Conservation (phyloP, 805 yeast genomes). For the Yarrowia deformans region DNA sequence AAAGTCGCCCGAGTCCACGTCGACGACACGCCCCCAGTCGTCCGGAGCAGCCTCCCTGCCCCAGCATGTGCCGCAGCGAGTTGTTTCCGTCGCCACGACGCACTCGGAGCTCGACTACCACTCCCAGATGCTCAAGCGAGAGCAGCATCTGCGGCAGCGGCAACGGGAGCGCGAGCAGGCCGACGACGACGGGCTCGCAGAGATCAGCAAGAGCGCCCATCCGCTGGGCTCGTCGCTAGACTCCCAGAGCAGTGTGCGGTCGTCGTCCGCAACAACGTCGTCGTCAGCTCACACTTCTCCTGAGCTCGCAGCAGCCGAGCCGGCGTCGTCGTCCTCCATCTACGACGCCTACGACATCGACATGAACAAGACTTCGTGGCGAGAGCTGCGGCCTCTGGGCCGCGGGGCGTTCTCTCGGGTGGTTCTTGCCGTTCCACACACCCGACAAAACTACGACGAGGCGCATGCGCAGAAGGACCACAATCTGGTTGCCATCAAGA, state of each 20-base stretch:
- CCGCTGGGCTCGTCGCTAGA: slow-evolving; percentile 22
- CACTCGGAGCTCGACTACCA: slow-evolving; percentile 21
- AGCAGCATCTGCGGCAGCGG: slow-evolving; percentile 27
- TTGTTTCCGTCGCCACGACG: slow-evolving; percentile 22
- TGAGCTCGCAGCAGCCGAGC: not conserved
- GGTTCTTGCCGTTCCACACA: slow-evolving; percentile 50
- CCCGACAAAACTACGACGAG: slow-evolving; percentile 43
- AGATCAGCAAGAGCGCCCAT: slow-evolving; percentile 34
- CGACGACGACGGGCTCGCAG: slow-evolving; percentile 40
- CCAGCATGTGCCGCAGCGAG: slow-evolving; percentile 32
- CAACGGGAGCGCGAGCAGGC: slow-evolving; percentile 39
- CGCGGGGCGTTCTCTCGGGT: slow-evolving; percentile 55
- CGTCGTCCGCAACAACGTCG: not conserved
- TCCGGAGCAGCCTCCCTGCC: slow-evolving; percentile 18
- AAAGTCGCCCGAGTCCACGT: not conserved
- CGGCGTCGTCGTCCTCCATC: slow-evolving; percentile 21
- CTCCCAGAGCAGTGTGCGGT: not conserved
- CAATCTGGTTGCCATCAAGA: slow-evolving; percentile 72
- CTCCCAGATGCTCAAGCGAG: slow-evolving; percentile 39
- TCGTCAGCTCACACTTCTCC: slow-evolving; percentile 24
- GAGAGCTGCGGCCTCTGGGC: slow-evolving; percentile 50
- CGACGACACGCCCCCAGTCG: slow-evolving; percentile 3
- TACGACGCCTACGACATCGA: slow-evolving; percentile 49
- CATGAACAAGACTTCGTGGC: slow-evolving; percentile 47
- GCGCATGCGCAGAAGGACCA: slow-evolving; percentile 43